Percentiles rank a stretch among this genome's conserved stretches.
These are phyloP conservation scores for Schwanniomyces pseudopolymorphus DNA, from an alignment of 805 yeast species.

Conservation along the genomic window DNA sequence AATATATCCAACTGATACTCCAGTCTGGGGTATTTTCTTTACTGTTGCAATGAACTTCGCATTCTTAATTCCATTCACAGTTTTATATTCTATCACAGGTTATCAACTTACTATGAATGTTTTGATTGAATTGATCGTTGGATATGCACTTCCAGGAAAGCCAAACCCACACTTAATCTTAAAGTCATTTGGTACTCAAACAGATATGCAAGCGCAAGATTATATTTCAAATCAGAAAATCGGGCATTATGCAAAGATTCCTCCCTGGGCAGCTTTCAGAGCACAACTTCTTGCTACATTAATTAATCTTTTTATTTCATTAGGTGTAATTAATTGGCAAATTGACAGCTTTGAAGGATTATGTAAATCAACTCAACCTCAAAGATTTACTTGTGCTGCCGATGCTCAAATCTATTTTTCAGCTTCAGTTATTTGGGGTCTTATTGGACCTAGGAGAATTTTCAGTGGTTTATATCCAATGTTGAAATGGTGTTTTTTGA, in stretches of 20 bases:
- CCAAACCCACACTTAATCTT: slow-evolving; percentile 43
- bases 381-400: slow-evolving; percentile 42
- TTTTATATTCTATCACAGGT: slow-evolving; percentile 30
- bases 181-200: slow-evolving; percentile 58
- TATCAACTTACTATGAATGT: slow-evolving; percentile 34
- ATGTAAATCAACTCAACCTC: slow-evolving; percentile 43
- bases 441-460: slow-evolving; percentile 48
- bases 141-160: slow-evolving; percentile 39
- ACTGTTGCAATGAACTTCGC: slow-evolving; percentile 30
- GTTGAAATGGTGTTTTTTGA: slow-evolving; percentile 32
- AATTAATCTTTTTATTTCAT: slow-evolving; percentile 21
- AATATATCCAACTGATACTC: slow-evolving; percentile 32
- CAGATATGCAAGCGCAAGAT: slow-evolving; percentile 56
- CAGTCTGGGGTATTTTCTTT: slow-evolving; percentile 38
- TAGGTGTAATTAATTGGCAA: slow-evolving; percentile 28
- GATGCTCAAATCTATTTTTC: slow-evolving; percentile 42
- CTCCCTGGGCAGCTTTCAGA: slow-evolving; percentile 58
- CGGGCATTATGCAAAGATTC: slow-evolving; percentile 61
- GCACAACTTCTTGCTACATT: slow-evolving; percentile 26
- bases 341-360: slow-evolving; percentile 29
- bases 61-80: slow-evolving; percentile 31
- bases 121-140: slow-evolving; percentile 36
- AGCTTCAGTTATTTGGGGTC: slow-evolving; percentile 66
- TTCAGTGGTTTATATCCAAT: slow-evolving; percentile 33
- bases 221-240: slow-evolving; percentile 58